These are phyloP conservation scores for Martiniozyma abietophila DNA, from an alignment of 805 yeast species.

Conservation along the genomic window DNA sequence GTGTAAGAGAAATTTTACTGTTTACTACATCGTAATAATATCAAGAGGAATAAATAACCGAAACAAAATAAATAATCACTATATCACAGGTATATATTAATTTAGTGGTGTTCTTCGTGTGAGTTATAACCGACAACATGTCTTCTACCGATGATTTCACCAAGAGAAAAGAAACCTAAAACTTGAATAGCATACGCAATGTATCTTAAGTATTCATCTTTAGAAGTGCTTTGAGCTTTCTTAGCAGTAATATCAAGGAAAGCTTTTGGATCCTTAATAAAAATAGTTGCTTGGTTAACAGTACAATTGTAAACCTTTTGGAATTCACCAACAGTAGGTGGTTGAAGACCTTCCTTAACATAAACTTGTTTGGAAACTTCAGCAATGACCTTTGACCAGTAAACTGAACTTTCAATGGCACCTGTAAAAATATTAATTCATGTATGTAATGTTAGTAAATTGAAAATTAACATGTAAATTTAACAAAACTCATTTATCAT, in stretches of 20 bases:
- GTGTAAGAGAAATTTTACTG: too few relatives aligned
- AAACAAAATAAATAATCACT: too few relatives aligned
- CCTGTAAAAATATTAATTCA: conserved; percentile 12
- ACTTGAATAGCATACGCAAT: conserved; percentile 76
- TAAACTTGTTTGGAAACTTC: conserved; percentile 66
- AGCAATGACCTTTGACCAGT: conserved; percentile 61
- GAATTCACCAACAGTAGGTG: conserved; percentile 74
- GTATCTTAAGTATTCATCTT: conserved; percentile 52
- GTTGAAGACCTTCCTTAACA: conserved; percentile 86
- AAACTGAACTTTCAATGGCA: conserved; percentile 48
- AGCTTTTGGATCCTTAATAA: conserved; percentile 52
- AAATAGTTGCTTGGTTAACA: conserved; percentile 35
- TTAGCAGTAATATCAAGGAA: conserved; percentile 37
- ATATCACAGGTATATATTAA: neutral
- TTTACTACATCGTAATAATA: too few relatives aligned
- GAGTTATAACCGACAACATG: conserved; percentile 80
- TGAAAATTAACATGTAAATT: too few relatives aligned
- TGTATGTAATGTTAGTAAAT: conserved; percentile 2
- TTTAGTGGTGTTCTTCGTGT: conserved; percentile 25
- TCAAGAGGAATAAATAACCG: too few relatives aligned
- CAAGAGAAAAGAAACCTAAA: conserved; percentile 84
- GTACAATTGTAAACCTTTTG: conserved; percentile 59
- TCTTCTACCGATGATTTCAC: conserved; percentile 96
- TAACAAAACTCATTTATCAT: too few relatives aligned
- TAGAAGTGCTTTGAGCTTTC: conserved; percentile 33